A percentile compares a stretch with the other conserved stretches of the same genome.
Conservation (phyloP, 1,139 yeast genomes). For the Petasospora fabianii region DNA sequence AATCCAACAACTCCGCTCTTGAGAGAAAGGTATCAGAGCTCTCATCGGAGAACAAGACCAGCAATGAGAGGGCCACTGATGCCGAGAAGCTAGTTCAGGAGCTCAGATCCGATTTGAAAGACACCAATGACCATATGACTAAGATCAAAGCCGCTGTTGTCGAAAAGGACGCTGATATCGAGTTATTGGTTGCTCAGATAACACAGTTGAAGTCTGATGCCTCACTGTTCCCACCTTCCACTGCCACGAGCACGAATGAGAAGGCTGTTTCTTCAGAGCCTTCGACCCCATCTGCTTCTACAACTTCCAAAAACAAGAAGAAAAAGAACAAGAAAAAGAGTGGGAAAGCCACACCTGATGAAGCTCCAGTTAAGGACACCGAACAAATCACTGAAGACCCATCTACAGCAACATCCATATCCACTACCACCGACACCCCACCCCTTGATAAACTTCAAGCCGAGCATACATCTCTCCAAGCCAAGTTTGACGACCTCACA, state of each 20-base stretch:
- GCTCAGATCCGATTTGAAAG: background rate
- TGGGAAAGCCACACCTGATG: background rate
- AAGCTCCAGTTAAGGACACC: conserved; percentile 12
- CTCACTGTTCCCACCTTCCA: background rate
- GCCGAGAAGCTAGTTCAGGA: background rate
- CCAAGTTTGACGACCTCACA: conserved; percentile 21
- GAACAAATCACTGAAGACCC: conserved; percentile 9
- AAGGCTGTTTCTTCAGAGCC: conserved; percentile 1
- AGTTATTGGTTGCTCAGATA: background rate
- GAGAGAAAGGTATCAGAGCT: background rate
- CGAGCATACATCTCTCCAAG: conserved; percentile 23
- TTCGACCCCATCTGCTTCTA: conserved; percentile 1
- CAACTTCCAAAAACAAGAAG: conserved; percentile 20
- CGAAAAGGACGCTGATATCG: conserved; percentile 1
- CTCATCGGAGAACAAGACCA: background rate
- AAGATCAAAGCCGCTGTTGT: conserved; percentile 2
- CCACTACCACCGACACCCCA: background rate
- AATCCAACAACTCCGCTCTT: background rate
- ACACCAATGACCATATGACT: conserved; percentile 3
- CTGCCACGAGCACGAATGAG: background rate
- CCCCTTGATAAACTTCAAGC: conserved; percentile 1
- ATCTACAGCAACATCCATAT: too few species aligned
- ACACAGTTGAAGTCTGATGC: background rate
- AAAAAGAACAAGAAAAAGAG: conserved; percentile 23
- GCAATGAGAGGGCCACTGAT: background rate